phyloP scores from a whole-genome alignment of 2,329 filamentous ascomycete genomes.

The Aureobasidium leucospermi region DNA sequence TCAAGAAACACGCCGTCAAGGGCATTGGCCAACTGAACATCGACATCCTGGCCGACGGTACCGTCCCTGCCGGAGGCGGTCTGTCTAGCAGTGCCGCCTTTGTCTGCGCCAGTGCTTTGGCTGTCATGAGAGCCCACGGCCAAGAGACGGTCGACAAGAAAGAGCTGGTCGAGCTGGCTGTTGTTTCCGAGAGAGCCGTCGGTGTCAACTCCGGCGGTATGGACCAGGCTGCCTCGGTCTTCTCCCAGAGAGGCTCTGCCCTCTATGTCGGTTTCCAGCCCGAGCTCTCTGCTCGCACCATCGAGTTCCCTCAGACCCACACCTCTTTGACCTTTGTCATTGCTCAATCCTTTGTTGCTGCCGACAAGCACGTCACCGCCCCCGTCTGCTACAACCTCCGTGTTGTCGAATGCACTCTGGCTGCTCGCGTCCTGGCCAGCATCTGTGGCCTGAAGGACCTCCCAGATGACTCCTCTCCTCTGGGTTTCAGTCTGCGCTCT shows the following conservation, averaged over 20 bases:
- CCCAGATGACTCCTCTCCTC: constrained; percentile 69
- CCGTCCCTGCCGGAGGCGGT: constrained; percentile 84
- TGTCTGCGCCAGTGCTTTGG: constrained; percentile 80
- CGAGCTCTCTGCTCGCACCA: constrained; percentile 63
- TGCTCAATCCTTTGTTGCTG: constrained; percentile 86
- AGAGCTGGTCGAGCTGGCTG: constrained; percentile 82
- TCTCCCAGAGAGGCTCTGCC: constrained; percentile 77
- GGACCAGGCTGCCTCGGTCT: constrained; percentile 95
- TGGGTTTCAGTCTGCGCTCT: constrained; percentile 75
- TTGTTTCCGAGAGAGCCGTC: constrained; percentile 87
- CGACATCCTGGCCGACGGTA: constrained; percentile 84
- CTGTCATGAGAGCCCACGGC: constrained; percentile 80
- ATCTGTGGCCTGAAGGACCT: constrained; percentile 55
- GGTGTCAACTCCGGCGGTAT: constrained; percentile 97
- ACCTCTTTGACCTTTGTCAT: constrained; percentile 88
- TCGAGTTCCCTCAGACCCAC: constrained; percentile 72
- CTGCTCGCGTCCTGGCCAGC: constrained; percentile 61
- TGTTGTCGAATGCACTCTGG: constrained; percentile 90
- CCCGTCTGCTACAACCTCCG: constrained; percentile 94
- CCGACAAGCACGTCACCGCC: constrained; percentile 90
- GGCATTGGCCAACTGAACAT: constrained; percentile 66
- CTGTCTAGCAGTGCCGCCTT: constrained; percentile 92
- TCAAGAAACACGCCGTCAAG: constrained; percentile 57
- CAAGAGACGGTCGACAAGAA: constrained; percentile 76
- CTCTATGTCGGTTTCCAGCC: constrained; percentile 88